Evolutionary conservation across 1,139 yeast species (phyloP), one percentile per base, ranked within the genome.

Genomic region (Pichia sp.): DNA sequence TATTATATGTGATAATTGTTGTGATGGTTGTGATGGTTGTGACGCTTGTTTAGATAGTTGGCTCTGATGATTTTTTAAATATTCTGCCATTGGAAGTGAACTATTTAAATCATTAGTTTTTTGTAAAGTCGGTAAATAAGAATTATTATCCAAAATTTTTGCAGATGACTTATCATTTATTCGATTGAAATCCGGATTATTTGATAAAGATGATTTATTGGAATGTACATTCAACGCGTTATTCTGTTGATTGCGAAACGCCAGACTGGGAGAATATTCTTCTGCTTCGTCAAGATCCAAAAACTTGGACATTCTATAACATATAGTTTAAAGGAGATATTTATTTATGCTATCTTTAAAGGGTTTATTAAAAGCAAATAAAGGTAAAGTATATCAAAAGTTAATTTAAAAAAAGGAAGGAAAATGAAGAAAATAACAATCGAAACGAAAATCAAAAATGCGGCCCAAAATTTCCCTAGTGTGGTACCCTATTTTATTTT

Each of bases 221-320:
- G 18, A 18, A 18, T 18, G 18, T 18, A 25, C 18, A 9, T 34
- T 32, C 26, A 11, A n/a, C 3, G 30, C 27, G n/a, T 38, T 34
- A 5, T 11, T 7, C 26, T 35, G 8, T 36, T 29, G 34, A 25
- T 45, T 45, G 9, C 45, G 42, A 27, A 48, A 48, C 2, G 42
- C 42, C 33, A 44, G 32, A 1, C 48, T 42, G n/a, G 48, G 44
- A 5, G 48, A 48, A 31, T 35, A 48, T n/a, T 27, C 30, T 8
- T 45, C 40, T 4, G 44, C 26, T 4, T 42, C 44, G 25, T 45
- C 42, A 10, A 36, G 32, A 33, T 48, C 40, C 33, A 48, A 11
- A 11, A 42, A 44, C 8, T 48, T 42, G 25, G 51, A 48, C 51
- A 48, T 48, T 18, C 18, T 18, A 18, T 18, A 18, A 18, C 18